Evolutionary conservation across 176 grass and related monocot species (phyloP).

Genomic region (Ensete ventricosum): DNA sequence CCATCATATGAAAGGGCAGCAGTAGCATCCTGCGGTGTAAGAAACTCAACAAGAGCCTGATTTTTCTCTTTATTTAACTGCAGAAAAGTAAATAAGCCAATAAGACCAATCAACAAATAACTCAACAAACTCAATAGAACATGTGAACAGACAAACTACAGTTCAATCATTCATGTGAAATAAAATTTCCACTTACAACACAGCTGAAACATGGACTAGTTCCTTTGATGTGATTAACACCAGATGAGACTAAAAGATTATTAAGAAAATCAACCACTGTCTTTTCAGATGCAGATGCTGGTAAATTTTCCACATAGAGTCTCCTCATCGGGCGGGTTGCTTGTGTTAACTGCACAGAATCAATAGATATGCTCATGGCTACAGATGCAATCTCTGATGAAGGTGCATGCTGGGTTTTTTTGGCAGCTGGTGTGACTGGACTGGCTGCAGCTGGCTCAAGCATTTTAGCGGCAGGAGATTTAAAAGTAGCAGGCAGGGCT

Average conservation of each 20-base stretch:
- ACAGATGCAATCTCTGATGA: constrained; percentile 26
- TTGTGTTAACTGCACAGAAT: constrained; percentile 84
- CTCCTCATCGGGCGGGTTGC: constrained; percentile 73
- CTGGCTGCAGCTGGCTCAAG: constrained; percentile 12
- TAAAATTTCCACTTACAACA: constrained; percentile 37
- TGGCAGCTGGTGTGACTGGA: constrained; percentile 22
- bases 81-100: constrained; percentile 13
- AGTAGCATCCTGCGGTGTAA: constrained; percentile 94
- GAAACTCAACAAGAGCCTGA: constrained; percentile 91
- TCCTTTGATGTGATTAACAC: constrained; percentile 36
- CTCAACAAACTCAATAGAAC: background rate
- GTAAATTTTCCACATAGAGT: constrained; percentile 75
- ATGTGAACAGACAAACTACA: background rate
- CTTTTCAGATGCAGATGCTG: constrained; percentile 57
- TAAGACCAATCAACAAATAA: background rate
- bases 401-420: constrained; percentile 24
- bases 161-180: background rate
- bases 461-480: constrained; percentile 30
- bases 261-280: constrained; percentile 67
- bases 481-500: constrained; percentile 19
- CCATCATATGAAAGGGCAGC: constrained; percentile 87
- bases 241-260: constrained; percentile 50
- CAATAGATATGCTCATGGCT: constrained; percentile 39
- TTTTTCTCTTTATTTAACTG: constrained; percentile 94
- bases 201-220: constrained; percentile 83